Base-by-base conservation (phyloP, 1,139 yeast species). In the Debaryomyces udenii region DNA sequence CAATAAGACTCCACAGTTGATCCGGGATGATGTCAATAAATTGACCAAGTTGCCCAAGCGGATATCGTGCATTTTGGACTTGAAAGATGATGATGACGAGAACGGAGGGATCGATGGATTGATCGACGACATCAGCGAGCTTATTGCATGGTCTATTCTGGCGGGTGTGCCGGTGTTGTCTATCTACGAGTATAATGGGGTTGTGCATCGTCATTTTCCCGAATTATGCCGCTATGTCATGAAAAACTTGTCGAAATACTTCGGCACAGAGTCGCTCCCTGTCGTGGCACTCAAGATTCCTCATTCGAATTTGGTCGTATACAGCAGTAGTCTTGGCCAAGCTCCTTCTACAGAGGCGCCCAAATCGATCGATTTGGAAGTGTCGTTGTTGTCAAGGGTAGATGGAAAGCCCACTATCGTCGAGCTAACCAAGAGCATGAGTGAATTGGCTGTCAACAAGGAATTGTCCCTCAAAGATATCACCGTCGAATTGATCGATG, bases 331-430 rank as follows among this genome's bases (percentile, higher is more conserved):
- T 16, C 55, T 57, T 13, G 33, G 18, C 61, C 60, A 15, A 59
- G 27, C 27, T 27, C 33, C 35, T 42, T 48, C n/a, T 20, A 17
- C 23, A 14, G 27, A 29, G 45, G 44, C 7, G 51, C 56, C 37
- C 40, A 51, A 27, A 39, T 47, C 62, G 29, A 68, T 74, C 23
- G 83, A 81, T 42, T 74, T 93, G 42, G 80, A 76, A 40, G 76
- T 93, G 46, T 74, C 80, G 31, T 66, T 94, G 42, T 66, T 91
- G 30, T 82, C 94, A 16, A 72, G 77, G 35, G 78, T 81, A 35
- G 98, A 94, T 59, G 99, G 99, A 5, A 83, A 95, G 49, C 86
- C 90, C 41, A 85, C 96, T 14, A 80, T 93, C 46, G 93, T 90
- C 27, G 96, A 89, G 52, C 73, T 94, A 45, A 86, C 99, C 16